Base-by-base conservation (phyloP, 306 rosid species). In the Luffa acutangula region DNA sequence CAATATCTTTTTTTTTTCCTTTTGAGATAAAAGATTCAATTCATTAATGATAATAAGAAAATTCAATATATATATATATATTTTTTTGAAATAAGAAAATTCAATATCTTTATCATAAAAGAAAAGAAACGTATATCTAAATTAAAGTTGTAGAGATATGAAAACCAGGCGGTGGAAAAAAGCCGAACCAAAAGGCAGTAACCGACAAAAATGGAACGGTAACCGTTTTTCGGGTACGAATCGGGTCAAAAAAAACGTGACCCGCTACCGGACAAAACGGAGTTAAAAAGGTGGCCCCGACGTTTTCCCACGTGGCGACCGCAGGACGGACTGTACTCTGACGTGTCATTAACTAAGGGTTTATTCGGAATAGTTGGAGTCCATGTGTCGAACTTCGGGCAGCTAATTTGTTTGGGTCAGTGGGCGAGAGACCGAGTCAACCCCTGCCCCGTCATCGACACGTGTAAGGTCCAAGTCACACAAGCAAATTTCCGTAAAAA, bases 201-300 rank as follows among this genome's bases (percentile, higher is more conserved):
- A 10, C 18, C 36, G 54, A 69, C 75, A 2, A 69, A 69, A 69
- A 69, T 36, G 20, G 43, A 69, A 69, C 75, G 53, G 75, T 20
- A 69, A 43, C 75, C 18, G 75, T 69, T 69, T 13, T 42, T 11
- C 75, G 34, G 54, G 75, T n/a, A 69, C 18, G 54, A 43, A 20
- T 21, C 75, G 75, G 54, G 75, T 43, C 33, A 67, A n/a, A 13
- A 69, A 69, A 59, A 69, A 52, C n/a, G 54, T 69, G 75, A 43
- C 75, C 54, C 15, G 51, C 75, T 20, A 69, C 17, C 9, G 4
- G n/a, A 46, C 53, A 43, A 69, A 59, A 9, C 11, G 75, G 52
- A 41, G 15, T 39, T 41, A 41, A 41, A 60, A 41, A 41, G 37
- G 52, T 69, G 51, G 54, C 54, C 9, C 75, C 52, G 54, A 43